A percentile compares a stretch with the other conserved stretches of the same genome.
phyloP scores from a whole-genome alignment of 352 stramenopile genomes.

The Globisporangium recalcitrans region DNA sequence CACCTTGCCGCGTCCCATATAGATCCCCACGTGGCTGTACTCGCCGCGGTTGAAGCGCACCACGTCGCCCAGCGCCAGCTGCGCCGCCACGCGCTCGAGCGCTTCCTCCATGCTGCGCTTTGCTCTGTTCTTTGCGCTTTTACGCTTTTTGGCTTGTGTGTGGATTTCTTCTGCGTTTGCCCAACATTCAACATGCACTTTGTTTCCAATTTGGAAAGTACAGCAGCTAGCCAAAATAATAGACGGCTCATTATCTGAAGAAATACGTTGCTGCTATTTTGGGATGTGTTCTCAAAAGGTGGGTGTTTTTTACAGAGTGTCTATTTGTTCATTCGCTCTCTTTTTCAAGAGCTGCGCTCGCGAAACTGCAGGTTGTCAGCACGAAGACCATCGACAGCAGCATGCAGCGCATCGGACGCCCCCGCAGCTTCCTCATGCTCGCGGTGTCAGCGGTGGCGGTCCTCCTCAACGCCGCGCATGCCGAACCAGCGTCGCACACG shows the following conservation, averaged over 20 bases:
- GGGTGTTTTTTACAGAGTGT: background rate
- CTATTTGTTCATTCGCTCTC: background rate
- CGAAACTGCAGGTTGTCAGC: background rate
- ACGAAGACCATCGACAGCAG: background rate
- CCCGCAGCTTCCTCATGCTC: background rate
- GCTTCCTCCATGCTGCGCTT: slow-evolving; percentile 1
- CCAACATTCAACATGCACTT: background rate
- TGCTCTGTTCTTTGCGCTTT: background rate
- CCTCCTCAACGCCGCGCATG: background rate
- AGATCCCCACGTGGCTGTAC: slow-evolving; percentile 62
- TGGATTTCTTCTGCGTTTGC: background rate
- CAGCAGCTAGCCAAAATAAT: background rate
- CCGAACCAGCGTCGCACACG: slow-evolving; percentile 1
- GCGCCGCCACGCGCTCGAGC: slow-evolving; percentile 7
- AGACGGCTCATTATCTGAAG: background rate
- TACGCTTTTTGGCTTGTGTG: background rate
- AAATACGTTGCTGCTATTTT: background rate
- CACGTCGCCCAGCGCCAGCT: slow-evolving; percentile 34
- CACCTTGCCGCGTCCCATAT: slow-evolving; percentile 36
- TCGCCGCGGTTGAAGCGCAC: slow-evolving; percentile 59
- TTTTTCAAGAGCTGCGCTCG: background rate
- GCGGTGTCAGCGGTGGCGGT: background rate
- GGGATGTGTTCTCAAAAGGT: background rate
- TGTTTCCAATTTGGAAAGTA: background rate
- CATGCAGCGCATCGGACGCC: background rate